Percentiles rank a stretch among this genome's conserved stretches.
phyloP scores from a whole-genome alignment of 2,329 filamentous ascomycete genomes.

The Sordariomycetes sp. region DNA sequence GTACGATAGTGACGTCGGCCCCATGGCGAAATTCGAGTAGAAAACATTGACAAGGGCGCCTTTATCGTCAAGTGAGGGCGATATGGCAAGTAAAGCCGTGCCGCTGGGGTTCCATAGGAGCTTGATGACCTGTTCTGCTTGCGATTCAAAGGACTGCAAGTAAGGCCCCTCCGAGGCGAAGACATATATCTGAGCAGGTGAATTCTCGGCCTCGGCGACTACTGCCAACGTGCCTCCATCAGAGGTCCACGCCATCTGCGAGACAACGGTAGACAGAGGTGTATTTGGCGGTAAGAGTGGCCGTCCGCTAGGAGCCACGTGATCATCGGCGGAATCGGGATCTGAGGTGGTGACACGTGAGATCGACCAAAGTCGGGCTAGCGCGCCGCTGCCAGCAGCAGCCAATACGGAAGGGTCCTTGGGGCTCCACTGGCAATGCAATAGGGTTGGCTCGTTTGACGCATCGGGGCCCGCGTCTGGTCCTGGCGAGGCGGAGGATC shows the following conservation, averaged over 20 bases:
- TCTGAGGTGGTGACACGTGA: constrained; percentile 41
- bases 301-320: constrained; percentile 26
- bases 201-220: constrained; percentile 49
- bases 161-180: constrained; percentile 44
- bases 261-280: constrained; percentile 42
- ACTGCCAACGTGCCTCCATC: constrained; percentile 48
- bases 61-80: constrained; percentile 30
- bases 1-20: constrained; percentile 32
- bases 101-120: constrained; percentile 51
- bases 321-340: constrained; percentile 28
- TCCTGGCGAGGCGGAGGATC: not conserved
- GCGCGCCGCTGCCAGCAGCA: constrained; percentile 59
- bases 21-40: constrained; percentile 25
- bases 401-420: constrained; percentile 55
- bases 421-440: constrained; percentile 63
- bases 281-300: constrained; percentile 43
- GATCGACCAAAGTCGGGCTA: constrained; percentile 60
- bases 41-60: constrained; percentile 47
- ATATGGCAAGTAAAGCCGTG: constrained; percentile 46
- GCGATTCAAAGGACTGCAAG: constrained; percentile 43
- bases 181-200: constrained; percentile 41
- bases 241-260: constrained; percentile 51
- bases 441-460: constrained; percentile 50
- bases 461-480: constrained; percentile 18
- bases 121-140: constrained; percentile 53